Base-by-base conservation (phyloP, 1,139 yeast genomes). In the Geotrichum aggregatum region DNA sequence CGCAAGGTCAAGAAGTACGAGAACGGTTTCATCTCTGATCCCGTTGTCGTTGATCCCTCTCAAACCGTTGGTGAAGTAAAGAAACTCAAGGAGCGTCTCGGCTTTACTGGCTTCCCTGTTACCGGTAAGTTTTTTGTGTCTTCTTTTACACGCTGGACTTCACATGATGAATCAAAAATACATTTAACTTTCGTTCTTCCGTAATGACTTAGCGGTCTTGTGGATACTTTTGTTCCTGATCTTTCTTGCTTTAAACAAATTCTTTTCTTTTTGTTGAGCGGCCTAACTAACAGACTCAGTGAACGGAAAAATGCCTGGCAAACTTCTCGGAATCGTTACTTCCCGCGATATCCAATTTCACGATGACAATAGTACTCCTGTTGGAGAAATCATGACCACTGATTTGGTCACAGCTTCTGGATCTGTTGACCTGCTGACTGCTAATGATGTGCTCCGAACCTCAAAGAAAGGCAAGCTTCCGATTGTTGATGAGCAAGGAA, bases 141-240 rank as follows among this genome's bases (percentile, higher is more conserved):
- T 16, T 31, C 28, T 42, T 45, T 43, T 38, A 33, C 36, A 18
- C 36, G 50, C 19, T 43, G 24, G 54, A 51, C 41, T 39, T 47
- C 31, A 50, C 51, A 50, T 53, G 61, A 53, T 45, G 51, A 52
- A 45, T 95, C 82, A 76, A 72, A 71, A 55, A 62, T 63, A 63
- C 66, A 63, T 70, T 76, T 87, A 89, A 92, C 98, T 92, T 92
- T 92, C 98, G 98, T 92, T 92, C 98, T 92, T 85, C 98, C 96
- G 97, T 60, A 84, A 67, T 71, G 95, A 86, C 87, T 94, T 84
- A 83, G 85, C 95, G 95, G 91, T 87, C 96, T 79, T 88, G 97
- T 74, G 95, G 97, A 89, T 61, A 75, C 63, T 62, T 73, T 68
- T 67, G 69, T 66, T 63, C 62, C 80, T 76, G 80, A 75, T 55